phyloP scores from a whole-genome alignment of 108 stramenopile genomes.

The Seminavis robusta region DNA sequence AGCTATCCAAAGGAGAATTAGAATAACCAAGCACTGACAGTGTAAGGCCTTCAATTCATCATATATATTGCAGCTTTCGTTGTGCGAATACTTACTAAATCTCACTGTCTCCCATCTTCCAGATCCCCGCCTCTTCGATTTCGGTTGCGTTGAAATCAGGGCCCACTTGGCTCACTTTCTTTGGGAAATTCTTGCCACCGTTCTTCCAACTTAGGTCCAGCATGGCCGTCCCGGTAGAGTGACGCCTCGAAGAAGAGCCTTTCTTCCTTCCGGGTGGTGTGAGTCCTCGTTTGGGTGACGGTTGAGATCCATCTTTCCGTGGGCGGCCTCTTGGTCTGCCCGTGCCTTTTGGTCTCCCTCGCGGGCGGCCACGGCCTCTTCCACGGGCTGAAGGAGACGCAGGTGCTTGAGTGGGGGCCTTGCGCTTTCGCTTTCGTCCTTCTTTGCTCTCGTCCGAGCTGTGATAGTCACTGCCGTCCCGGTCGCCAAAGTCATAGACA shows the following conservation, averaged over 20 bases:
- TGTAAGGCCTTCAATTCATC: background rate
- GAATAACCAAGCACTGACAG: background rate
- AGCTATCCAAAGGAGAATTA: conserved; percentile 17
- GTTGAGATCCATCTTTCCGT: conserved; percentile 2
- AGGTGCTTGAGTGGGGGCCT: no score
- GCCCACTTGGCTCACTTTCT: conserved; percentile 58
- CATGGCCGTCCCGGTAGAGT: no score
- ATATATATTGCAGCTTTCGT: conserved; percentile 2
- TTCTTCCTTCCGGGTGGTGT: conserved; percentile 9
- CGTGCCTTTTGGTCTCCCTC: conserved; percentile 4
- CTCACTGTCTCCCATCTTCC: background rate
- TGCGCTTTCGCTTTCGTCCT: no score
- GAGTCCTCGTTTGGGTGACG: background rate
- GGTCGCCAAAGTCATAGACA: no score
- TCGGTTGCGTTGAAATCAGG: conserved; percentile 48
- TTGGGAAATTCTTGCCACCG: conserved; percentile 49
- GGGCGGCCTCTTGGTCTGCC: background rate
- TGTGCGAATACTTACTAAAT: conserved; percentile 21
- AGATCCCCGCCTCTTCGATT: conserved; percentile 41
- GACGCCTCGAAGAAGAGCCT: no score
- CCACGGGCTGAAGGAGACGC: no score
- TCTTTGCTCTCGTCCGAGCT: no score
- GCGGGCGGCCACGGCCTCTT: no score
- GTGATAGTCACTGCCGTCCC: no score
- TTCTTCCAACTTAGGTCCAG: conserved; percentile 68